Evolutionary conservation across 1,284 basidiomycete species (phyloP), one percentile per base, ranked within the genome.

Genomic region (Cutaneotrichosporon dermatis): DNA sequence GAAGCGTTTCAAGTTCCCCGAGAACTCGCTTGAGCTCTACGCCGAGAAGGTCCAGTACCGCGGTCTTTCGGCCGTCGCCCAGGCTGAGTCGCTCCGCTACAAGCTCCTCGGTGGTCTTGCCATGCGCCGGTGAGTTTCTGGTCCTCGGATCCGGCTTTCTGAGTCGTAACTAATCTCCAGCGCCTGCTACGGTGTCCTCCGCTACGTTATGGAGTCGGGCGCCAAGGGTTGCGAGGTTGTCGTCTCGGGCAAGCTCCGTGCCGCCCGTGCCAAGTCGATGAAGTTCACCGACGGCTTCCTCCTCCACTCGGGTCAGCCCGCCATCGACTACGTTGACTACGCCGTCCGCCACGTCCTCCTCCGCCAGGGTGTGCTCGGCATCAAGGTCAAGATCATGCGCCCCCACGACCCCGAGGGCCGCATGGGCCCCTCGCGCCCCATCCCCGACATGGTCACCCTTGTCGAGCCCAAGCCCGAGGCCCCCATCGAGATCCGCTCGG

Each of bases 301-400:
- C 92, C 95, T 99, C 80, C 96, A 99, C 88, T 98, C 96, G 69
- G 96, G 96, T 86, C 95, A 99, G 83, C 96, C 96, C 72, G 88
- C 87, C 59, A 83, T 88, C 65, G 96, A 99, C 80, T 99, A 95
- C 74, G 93, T 99, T 64, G 95, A 99, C 83, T 87, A 92, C 75
- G 96, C 96, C 65, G 94, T 98, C 75, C 88, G 96, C 71, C 96
- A 99, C 84, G 96, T 99, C 72, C 86, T 99, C 74, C 88, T 99
- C 74, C 89, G 92, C 77, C 96, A 99, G 81, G 96, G 96, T 88
- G 96, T 99, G 62, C 87, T 99, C 69, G 96, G 96, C 78, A 98
- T 99, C 85, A 99, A 99, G 82, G 96, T 99, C 79, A 99, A 99
- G 84, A 99, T 99, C 81, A 98, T 99, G 95, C 94, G 95, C 82